Percentiles rank a stretch among this genome's conserved stretches.
Evolutionary conservation across 106 monocot species (phyloP).

Genomic region (Triglochin maritima): DNA sequence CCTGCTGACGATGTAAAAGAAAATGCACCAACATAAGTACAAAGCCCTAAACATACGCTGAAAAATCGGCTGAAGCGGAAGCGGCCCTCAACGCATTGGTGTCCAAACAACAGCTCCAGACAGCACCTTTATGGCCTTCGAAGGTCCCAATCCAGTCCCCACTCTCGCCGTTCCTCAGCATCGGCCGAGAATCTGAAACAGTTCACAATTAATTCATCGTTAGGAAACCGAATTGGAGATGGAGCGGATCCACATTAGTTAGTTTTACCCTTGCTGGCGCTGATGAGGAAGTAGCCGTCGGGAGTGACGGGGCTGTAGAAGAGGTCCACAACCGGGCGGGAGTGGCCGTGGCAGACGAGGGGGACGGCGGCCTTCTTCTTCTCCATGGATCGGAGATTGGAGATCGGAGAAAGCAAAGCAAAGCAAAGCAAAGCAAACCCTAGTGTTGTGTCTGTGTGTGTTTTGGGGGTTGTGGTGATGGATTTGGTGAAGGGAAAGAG

Average conservation of each 20-base stretch:
- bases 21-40: background rate
- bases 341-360: slow-evolving; percentile 94
- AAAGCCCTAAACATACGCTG: slow-evolving; percentile 40
- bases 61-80: slow-evolving; percentile 80
- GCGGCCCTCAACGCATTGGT: slow-evolving; percentile 80
- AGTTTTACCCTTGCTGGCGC: slow-evolving; percentile 84
- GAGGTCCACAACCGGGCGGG: slow-evolving; percentile 91
- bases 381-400: slow-evolving; percentile 29
- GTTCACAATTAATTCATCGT: background rate
- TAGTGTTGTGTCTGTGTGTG: too few species aligned
- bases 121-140: slow-evolving; percentile 96
- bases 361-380: slow-evolving; percentile 83
- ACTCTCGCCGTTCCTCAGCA: slow-evolving; percentile 91
- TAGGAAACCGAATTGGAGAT: background rate
- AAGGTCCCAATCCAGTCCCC: slow-evolving; percentile 99
- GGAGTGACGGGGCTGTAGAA: slow-evolving; percentile 92
- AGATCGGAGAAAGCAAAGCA: too few species aligned
- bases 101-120: slow-evolving; percentile 96
- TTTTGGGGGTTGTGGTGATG: too few species aligned
- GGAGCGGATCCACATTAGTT: too few species aligned
- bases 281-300: slow-evolving; percentile 93
- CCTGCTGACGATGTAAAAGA: background rate
- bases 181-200: slow-evolving; percentile 74
- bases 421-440: too few species aligned
- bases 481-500: too few species aligned